Conservation (phyloP, 2,329 filamentous ascomycete species). For the Diaporthe ampelina region DNA sequence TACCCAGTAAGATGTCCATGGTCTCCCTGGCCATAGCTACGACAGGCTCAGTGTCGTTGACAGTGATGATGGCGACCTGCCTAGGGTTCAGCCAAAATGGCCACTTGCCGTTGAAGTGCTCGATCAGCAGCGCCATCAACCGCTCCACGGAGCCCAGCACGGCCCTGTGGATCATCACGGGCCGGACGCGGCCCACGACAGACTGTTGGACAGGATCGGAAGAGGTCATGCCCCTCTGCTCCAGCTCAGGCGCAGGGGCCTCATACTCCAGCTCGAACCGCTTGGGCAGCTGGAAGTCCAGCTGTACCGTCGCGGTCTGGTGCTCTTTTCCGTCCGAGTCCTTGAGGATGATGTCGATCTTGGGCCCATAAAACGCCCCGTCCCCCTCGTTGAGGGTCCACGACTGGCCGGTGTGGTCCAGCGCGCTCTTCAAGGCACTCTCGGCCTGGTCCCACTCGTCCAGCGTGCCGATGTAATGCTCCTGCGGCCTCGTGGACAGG, state of each 20-base stretch:
- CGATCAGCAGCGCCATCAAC: constrained; percentile 87
- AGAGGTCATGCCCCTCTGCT: constrained; percentile 66
- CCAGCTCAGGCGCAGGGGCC: constrained; percentile 75
- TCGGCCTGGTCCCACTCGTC: constrained; percentile 80
- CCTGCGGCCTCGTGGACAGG: constrained; percentile 82
- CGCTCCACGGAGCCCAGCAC: constrained; percentile 88
- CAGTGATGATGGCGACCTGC: constrained; percentile 80
- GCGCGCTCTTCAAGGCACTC: constrained; percentile 72
- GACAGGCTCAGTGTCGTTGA: constrained; percentile 73
- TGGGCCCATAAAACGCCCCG: constrained; percentile 91
- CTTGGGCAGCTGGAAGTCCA: constrained; percentile 90
- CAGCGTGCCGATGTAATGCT: constrained; percentile 81
- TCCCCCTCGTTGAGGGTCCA: constrained; percentile 86
- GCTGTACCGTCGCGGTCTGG: constrained; percentile 89
- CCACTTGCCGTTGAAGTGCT: constrained; percentile 84
- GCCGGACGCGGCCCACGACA: constrained; percentile 72
- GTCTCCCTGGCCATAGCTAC: constrained; percentile 63
- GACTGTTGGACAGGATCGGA: constrained; percentile 62
- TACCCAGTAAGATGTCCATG: constrained; percentile 66
- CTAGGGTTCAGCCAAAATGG: constrained; percentile 91
- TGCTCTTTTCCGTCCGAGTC: constrained; percentile 89
- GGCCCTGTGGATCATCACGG: constrained; percentile 88
- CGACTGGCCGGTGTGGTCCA: constrained; percentile 73
- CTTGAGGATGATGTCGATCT: constrained; percentile 87
- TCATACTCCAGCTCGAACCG: constrained; percentile 84